Evolutionary conservation across 176 grass and related monocot genomes (phyloP), one percentile per base, ranked within the genome.

Genomic region (Oropetium thomaeum): DNA sequence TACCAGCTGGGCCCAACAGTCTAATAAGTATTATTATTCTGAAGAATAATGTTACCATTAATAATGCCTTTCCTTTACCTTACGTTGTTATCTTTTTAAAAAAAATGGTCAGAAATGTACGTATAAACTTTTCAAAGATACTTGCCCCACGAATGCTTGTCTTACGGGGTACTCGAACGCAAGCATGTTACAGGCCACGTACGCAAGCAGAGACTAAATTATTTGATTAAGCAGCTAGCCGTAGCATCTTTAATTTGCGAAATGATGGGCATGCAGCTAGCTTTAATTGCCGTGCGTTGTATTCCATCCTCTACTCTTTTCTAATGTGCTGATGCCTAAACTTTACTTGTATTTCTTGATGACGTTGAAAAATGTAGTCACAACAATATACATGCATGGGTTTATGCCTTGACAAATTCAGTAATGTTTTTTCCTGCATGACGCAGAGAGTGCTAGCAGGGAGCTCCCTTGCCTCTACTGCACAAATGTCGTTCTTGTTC

Each of bases 191-290:
- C 65, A 78, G 65, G 35, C 30, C 23, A n/a, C n/a, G n/a, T 41
- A 65, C 64, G 67, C 66, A 71, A 71, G 74, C 44, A 71, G 26
- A 49, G n/a, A n/a, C n/a, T n/a, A n/a, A 83, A 44, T 84, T 64
- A 84, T 44, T 71, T 49, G n/a, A n/a, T 52, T 63, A 71, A 77
- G 57, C 58, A 16, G 45, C 45, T 15, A 27, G 53, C 55, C 45
- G 57, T 84, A 47, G 58, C 60, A 84, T 78, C 15, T 49, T 7
- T 49, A n/a, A 59, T 69, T 35, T 76, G 69, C 33, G 1, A 20
- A 20, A n/a, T n/a, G 39, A 40, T 27, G 41, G 25, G 32, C 72
- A 76, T 12, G 52, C 53, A 82, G 10, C 58, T 43, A n/a, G n/a
- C n/a, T n/a, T n/a, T n/a, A n/a, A n/a, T 65, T 70, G 28, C 66